Evolutionary conservation across 768 basidiomycete species (phyloP).

Genomic region (Mycena kentingensis): DNA sequence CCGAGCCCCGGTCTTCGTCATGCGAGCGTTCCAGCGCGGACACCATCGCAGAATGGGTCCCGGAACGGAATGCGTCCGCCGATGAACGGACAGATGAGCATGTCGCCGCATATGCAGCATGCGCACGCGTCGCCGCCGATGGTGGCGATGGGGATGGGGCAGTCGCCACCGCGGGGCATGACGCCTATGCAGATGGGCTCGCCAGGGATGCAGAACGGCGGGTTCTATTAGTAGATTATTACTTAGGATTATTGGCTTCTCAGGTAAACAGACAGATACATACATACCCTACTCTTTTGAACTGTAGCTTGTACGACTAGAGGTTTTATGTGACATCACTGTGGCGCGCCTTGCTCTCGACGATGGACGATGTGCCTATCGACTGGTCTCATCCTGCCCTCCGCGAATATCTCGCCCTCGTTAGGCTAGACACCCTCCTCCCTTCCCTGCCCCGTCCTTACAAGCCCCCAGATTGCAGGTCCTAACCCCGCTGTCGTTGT

Average conservation of each 20-base stretch:
- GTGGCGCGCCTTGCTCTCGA: neutral
- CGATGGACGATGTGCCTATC: conserved; percentile 59
- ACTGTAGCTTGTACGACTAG: no score
- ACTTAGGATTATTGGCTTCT: conserved; percentile 16
- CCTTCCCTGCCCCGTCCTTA: neutral
- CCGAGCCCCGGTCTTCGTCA: conserved; percentile 42
- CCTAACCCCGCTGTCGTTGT: conserved; percentile 79
- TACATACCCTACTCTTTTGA: no score
- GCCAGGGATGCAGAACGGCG: conserved; percentile 55
- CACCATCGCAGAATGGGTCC: conserved; percentile 61
- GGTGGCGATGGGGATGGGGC: conserved; percentile 44
- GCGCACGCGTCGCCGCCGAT: conserved; percentile 51
- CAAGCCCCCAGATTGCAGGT: conserved; percentile 66
- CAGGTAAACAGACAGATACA: no score
- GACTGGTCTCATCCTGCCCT: conserved; percentile 64
- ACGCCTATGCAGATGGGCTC: conserved; percentile 58
- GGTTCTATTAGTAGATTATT: conserved; percentile 45
- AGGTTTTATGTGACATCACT: neutral
- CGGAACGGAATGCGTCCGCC: conserved; percentile 43
- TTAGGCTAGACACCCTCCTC: conserved; percentile 41
- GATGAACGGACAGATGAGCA: conserved; percentile 46
- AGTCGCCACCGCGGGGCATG: conserved; percentile 53
- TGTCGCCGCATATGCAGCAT: conserved; percentile 56
- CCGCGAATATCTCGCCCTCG: conserved; percentile 64
- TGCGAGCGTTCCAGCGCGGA: conserved; percentile 43